phyloP scores from a whole-genome alignment of 1,139 yeast genomes.

The Zygoascus hellenicus region DNA sequence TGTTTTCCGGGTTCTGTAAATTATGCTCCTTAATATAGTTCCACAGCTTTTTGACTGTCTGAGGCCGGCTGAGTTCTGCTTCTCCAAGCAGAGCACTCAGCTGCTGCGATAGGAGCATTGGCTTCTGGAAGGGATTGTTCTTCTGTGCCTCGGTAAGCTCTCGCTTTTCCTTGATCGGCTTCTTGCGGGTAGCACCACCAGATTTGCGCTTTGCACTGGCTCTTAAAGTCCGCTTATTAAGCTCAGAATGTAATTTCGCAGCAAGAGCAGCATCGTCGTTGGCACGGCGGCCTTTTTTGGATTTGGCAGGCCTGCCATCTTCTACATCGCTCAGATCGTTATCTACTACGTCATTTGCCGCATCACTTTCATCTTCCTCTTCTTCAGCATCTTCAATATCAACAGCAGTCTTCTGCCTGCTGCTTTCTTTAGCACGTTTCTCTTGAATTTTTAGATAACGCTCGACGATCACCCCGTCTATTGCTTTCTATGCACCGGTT shows the following conservation, averaged over 20 bases:
- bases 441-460: conserved; percentile 51
- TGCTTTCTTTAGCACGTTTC: conserved; percentile 15
- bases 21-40: conserved; percentile 57
- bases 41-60: conserved; percentile 71
- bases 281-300: conserved; percentile 29
- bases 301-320: conserved; percentile 28
- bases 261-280: conserved; percentile 45
- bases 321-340: conserved; percentile 15
- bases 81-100: conserved; percentile 44
- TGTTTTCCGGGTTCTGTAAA: conserved; percentile 65
- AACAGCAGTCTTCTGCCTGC: background rate
- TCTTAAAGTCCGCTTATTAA: conserved; percentile 22
- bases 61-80: conserved; percentile 55
- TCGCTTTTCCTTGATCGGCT: conserved; percentile 10
- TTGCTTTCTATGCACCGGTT: conserved; percentile 38
- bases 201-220: conserved; percentile 11
- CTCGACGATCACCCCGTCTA: conserved; percentile 56
- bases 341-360: background rate
- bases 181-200: conserved; percentile 6
- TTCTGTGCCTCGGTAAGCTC: conserved; percentile 12
- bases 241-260: conserved; percentile 39
- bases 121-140: conserved; percentile 25
- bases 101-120: conserved; percentile 44
- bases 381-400: background rate
- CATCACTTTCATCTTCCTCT: background rate